These are phyloP conservation scores for Phoma sp. DNA, from an alignment of 2,329 filamentous ascomycete genomes.

Conservation along the genomic window DNA sequence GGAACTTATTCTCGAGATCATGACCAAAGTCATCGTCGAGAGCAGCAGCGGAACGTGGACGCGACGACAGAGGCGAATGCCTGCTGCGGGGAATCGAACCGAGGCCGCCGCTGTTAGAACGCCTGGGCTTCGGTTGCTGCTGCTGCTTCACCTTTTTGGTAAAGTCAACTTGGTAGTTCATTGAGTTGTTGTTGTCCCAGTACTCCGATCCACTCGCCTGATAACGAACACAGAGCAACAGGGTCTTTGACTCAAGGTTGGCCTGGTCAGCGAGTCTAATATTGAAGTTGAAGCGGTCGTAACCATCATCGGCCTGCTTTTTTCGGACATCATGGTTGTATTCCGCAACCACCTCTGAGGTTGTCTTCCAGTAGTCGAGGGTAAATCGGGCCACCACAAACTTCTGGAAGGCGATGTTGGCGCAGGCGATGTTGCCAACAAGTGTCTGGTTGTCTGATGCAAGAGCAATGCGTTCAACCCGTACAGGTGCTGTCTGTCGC, in stretches of 20 bases:
- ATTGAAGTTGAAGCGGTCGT: conserved; percentile 91
- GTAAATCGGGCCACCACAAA: conserved; percentile 91
- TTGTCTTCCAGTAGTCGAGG: conserved; percentile 98
- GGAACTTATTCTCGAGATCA: conserved; percentile 57
- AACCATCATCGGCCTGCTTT: conserved; percentile 68
- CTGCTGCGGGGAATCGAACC: conserved; percentile 58
- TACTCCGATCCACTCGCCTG: conserved; percentile 81
- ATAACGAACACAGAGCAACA: conserved; percentile 92
- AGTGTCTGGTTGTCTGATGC: conserved; percentile 87
- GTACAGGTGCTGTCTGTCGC: conserved; percentile 70
- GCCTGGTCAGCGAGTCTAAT: conserved; percentile 91
- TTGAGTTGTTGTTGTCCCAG: conserved; percentile 90
- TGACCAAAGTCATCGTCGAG: conserved; percentile 75
- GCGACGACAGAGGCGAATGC: conserved; percentile 53
- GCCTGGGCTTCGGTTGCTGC: conserved; percentile 48
- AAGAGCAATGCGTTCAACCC: conserved; percentile 84
- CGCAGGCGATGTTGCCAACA: conserved; percentile 81
- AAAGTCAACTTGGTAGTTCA: conserved; percentile 96
- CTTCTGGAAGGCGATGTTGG: conserved; percentile 91
- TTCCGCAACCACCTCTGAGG: conserved; percentile 90
- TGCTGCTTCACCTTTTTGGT: conserved; percentile 72
- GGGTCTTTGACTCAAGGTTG: conserved; percentile 88
- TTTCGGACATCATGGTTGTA: conserved; percentile 79
- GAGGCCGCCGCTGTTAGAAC: conserved; percentile 54
- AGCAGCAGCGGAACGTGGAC: conserved; percentile 55